Conservation (phyloP, 345 rosid species). For the Heritiera littoralis region DNA sequence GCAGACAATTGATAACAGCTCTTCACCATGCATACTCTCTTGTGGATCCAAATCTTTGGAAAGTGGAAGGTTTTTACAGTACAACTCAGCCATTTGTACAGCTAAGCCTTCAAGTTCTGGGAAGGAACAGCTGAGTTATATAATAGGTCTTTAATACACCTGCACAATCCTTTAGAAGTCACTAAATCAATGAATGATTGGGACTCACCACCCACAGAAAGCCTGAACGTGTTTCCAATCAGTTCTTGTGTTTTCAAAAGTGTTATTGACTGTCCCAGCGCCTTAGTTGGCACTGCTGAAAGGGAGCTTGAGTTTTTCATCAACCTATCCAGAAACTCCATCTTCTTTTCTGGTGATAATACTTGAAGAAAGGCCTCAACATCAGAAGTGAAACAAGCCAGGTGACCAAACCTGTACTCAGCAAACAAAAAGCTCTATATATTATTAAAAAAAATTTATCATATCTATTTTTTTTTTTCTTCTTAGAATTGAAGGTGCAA, state of each 20-base stretch:
- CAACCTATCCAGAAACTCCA: conserved; percentile 58
- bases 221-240: conserved; percentile 51
- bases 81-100: conserved; percentile 66
- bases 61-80: conserved; percentile 69
- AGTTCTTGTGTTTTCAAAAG: conserved; percentile 67
- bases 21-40: conserved; percentile 95
- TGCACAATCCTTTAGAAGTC: not conserved
- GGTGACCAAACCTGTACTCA: conserved; percentile 85
- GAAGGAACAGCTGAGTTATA: conserved; percentile 27
- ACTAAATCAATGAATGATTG: not conserved
- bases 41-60: conserved; percentile 91
- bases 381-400: conserved; percentile 86
- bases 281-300: conserved; percentile 51
- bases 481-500: not conserved
- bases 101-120: conserved; percentile 67
- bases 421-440: conserved; percentile 22
- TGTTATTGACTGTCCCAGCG: conserved; percentile 73
- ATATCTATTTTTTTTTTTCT: not conserved
- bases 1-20: conserved; percentile 73
- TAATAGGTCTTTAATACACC: conserved; percentile 12
- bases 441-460: conserved; percentile 5
- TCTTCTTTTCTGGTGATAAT: conserved; percentile 57
- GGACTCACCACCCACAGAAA: conserved; percentile 58
- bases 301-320: conserved; percentile 38
- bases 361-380: conserved; percentile 70